These are phyloP conservation scores for Ustilago trichophora DNA, from an alignment of 1,284 basidiomycete genomes.

Conservation along the genomic window DNA sequence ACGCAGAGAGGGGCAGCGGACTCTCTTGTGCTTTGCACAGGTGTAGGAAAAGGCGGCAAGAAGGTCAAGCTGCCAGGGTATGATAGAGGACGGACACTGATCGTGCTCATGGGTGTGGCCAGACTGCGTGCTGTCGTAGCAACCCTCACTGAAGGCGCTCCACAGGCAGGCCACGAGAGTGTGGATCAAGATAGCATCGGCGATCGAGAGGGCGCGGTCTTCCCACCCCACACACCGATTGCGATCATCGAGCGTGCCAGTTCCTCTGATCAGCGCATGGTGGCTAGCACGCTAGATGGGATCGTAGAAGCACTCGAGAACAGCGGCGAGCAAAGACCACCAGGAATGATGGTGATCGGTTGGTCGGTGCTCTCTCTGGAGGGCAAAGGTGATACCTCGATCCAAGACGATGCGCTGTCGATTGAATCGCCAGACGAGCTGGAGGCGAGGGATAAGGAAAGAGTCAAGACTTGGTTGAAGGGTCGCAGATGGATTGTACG, in stretches of 20 bases:
- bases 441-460: slow-evolving; percentile 24
- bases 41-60: slow-evolving; percentile 86
- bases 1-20: slow-evolving; percentile 95
- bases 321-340: slow-evolving; percentile 85
- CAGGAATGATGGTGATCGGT: slow-evolving; percentile 93
- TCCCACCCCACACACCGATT: slow-evolving; percentile 81
- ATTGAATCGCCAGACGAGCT: slow-evolving; percentile 6
- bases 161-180: not conserved
- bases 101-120: slow-evolving; percentile 94
- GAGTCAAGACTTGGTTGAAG: slow-evolving; percentile 49
- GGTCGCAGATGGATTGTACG: slow-evolving; percentile 39
- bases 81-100: slow-evolving; percentile 79
- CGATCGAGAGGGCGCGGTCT: slow-evolving; percentile 71
- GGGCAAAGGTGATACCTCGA: slow-evolving; percentile 69
- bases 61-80: slow-evolving; percentile 87
- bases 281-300: slow-evolving; percentile 79
- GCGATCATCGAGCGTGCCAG: slow-evolving; percentile 92
- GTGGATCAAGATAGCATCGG: slow-evolving; percentile 46
- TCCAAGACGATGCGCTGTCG: slow-evolving; percentile 68
- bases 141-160: slow-evolving; percentile 69
- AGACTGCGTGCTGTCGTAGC: slow-evolving; percentile 78
- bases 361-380: slow-evolving; percentile 76
- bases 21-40: slow-evolving; percentile 87
- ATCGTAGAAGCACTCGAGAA: slow-evolving; percentile 78
- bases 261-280: slow-evolving; percentile 87